Base-by-base conservation (phyloP, 192 early-diverging fungal genomes). In the Umbelopsis isabellina region DNA sequence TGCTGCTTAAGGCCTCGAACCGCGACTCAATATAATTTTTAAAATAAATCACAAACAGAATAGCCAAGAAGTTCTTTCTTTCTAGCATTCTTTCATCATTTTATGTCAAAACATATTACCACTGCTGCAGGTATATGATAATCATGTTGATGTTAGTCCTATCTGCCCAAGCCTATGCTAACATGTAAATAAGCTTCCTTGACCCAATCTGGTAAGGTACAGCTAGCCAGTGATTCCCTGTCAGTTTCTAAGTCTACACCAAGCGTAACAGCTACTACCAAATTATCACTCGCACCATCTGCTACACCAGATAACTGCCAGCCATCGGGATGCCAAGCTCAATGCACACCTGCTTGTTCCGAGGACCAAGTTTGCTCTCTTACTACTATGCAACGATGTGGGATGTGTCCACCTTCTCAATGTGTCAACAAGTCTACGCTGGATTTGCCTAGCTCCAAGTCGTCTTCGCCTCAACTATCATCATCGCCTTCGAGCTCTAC, bases 351-450 rank as follows among this genome's bases (percentile, higher is more conserved):
- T 2, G 23, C 37, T 10, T 77, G 75, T 46, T 66, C 49, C 12
- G 50, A 23, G n/a, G 53, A 45, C 4, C 70, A 77, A 72, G 51
- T 65, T 10, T 77, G 75, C 23, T 30, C 72, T 1, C 30, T 72
- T 3, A 23, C 35, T 10, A 69, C 67, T 30, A 77, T 77, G 75
- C 20, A 67, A 46, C n/a, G 49, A 4, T 77, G 75, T 48, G 75
- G 70, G 45, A 13, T 33, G 3, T 77, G 75, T 52, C 75, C 75
- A 27, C 58, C 66, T 44, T 66, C 70, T 21, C 53, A 47, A 41
- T 77, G 75, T 65, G 23, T 77, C 69, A 70, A 25, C 44, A 25
- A 52, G 6, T 16, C 69, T 61, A 44, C 53, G 20, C 22, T 49
- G n/a, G 41, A 44, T 25, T 21, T 45, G 20, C 52, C 44, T 37